Base-by-base conservation (phyloP, 2,329 filamentous ascomycete genomes). In the Fusarium lyarnte region DNA sequence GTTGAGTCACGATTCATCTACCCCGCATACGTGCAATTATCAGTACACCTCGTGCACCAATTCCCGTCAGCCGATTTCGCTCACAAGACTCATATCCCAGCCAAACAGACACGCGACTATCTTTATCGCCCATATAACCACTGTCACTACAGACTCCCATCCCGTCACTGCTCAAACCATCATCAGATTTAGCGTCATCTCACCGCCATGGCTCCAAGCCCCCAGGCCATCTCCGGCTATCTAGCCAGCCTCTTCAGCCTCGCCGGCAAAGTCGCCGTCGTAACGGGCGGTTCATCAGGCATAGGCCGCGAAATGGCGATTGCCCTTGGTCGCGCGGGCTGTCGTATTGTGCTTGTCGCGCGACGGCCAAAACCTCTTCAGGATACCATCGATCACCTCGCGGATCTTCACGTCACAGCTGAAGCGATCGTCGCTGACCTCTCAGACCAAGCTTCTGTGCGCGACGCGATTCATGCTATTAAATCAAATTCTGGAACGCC, bases 241-340 rank as follows among this genome's bases (percentile, higher is more conserved):
- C 76, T 81, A 31, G 54, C 77, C 29, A 70, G 72, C 12, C 67
- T 81, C 35, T 81, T 81, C 59, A 70, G 76, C 23, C 77, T 81
- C n/a, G 59, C 68, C 0, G 79, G 79, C 21, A 74, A 72, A 41
- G 74, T 77, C 9, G 80, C 78, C 1, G 73, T 81, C 11, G 68
- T 82, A 3, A 81, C 80, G 0, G 80, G 80, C 11, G 80, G 76
- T n/a, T 81, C 79, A 64, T 78, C 78, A 7, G 80, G 80, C 16
- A 82, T 82, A 53, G 80, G 80, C 14, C 78, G 77, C 2, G 76
- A 76, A 25, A 81, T 82, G 66, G 78, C 79, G 0, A 64, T 74
- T 11, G 78, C 79, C 0, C 59, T 81, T 0, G 78, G 79, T 1
- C 76, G 77, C 19, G 74, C 79, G 2, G 80, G 80, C 2, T 79